Evolutionary conservation across 306 rosid genomes (phyloP).

Genomic region (Quercus robur): DNA sequence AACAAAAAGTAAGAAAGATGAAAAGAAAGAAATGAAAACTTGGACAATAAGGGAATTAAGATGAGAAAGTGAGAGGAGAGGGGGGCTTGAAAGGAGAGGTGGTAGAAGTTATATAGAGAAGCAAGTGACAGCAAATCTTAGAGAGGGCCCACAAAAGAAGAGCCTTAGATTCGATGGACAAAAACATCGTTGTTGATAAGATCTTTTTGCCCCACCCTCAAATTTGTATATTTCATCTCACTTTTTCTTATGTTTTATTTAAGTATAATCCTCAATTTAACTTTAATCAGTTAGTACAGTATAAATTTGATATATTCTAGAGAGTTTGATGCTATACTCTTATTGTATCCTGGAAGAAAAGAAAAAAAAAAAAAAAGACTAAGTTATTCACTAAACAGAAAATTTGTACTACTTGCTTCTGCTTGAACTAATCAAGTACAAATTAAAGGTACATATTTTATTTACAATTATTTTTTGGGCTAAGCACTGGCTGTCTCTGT

Average conservation of each 20-base stretch:
- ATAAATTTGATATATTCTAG: neutral
- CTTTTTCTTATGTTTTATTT: slow-evolving; percentile 9
- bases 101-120: slow-evolving; percentile 48
- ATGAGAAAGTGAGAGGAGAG: slow-evolving; percentile 5
- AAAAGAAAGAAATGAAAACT: neutral
- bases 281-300: neutral
- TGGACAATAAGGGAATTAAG: slow-evolving; percentile 12
- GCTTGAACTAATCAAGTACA: neutral
- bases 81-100: slow-evolving; percentile 25
- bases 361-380: neutral
- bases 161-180: slow-evolving; percentile 63
- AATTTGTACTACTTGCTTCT: neutral
- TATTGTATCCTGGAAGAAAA: too few relatives aligned
- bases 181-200: slow-evolving; percentile 58
- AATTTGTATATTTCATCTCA: slow-evolving; percentile 36
- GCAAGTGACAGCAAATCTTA: slow-evolving; percentile 55
- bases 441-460: neutral
- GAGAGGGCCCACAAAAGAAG: slow-evolving; percentile 73
- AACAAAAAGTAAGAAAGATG: slow-evolving; percentile 7
- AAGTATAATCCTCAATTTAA: neutral
- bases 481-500: neutral
- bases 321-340: neutral
- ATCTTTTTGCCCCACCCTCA: slow-evolving; percentile 72
- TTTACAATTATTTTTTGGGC: neutral
- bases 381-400: neutral